phyloP scores from a whole-genome alignment of 352 stramenopile genomes.

The Globisporangium paroecandrum region DNA sequence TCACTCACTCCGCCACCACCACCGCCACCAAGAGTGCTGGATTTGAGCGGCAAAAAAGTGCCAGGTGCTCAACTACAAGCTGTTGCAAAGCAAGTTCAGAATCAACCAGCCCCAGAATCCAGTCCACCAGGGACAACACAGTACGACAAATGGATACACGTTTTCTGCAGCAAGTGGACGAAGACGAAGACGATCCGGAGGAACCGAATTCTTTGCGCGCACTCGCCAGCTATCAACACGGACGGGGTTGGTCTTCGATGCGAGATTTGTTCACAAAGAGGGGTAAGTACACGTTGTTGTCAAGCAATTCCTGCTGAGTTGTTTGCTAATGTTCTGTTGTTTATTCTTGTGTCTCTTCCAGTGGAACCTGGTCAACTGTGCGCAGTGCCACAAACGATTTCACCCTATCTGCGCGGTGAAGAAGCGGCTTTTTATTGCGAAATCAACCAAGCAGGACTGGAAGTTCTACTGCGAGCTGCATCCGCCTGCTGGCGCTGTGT shows the following conservation, averaged over 20 bases:
- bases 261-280: constrained; percentile 52
- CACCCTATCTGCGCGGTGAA: constrained; percentile 72
- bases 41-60: not conserved
- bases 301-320: not conserved
- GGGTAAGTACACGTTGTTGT: constrained; percentile 23
- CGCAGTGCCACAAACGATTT: constrained; percentile 59
- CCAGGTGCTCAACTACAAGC: not conserved
- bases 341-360: constrained; percentile 22
- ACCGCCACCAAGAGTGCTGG: not conserved
- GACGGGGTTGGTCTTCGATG: constrained; percentile 36
- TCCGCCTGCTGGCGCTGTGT: constrained; percentile 58
- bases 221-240: constrained; percentile 23
- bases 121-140: not conserved
- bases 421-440: constrained; percentile 58
- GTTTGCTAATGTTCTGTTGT: constrained; percentile 1
- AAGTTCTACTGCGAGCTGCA: constrained; percentile 78
- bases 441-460: constrained; percentile 61
- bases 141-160: constrained; percentile 67
- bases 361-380: constrained; percentile 51
- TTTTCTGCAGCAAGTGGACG: constrained; percentile 74
- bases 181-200: constrained; percentile 65
- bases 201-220: constrained; percentile 59
- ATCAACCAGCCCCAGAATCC: not conserved
- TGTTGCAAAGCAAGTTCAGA: constrained; percentile 1
- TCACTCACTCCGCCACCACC: not conserved